A percentile compares a stretch with the other conserved stretches of the same genome.
phyloP scores from a whole-genome alignment of 2,329 filamentous ascomycete species.

The Verticillium tricorpus region DNA sequence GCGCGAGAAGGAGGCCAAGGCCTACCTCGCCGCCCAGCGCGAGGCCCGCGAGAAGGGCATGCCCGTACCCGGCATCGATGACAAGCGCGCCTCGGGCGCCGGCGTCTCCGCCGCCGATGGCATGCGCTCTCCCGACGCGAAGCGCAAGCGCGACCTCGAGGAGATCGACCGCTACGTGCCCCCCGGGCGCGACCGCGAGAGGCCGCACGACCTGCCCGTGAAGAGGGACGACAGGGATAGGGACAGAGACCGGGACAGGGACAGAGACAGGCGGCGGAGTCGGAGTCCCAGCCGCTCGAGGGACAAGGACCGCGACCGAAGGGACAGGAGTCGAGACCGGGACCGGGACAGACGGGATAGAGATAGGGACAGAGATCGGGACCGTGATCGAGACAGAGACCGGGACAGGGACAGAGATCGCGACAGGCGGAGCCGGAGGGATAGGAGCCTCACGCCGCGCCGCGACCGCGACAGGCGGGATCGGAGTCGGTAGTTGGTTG shows the following conservation, averaged over 20 bases:
- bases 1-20: constrained; percentile 60
- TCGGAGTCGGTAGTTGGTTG: constrained; percentile 1
- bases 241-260: constrained; percentile 25
- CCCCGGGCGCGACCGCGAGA: constrained; percentile 31
- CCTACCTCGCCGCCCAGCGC: constrained; percentile 57
- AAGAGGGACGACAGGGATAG: constrained; percentile 26
- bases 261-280: constrained; percentile 26
- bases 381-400: constrained; percentile 27
- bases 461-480: constrained; percentile 5
- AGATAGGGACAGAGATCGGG: constrained; percentile 24
- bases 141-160: constrained; percentile 27
- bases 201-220: constrained; percentile 16
- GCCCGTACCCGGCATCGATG: constrained; percentile 54
- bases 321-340: constrained; percentile 25
- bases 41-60: constrained; percentile 56
- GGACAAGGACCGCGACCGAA: constrained; percentile 25
- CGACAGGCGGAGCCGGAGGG: constrained; percentile 18
- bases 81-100: constrained; percentile 37
- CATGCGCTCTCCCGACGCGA: constrained; percentile 33
- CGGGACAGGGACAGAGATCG: constrained; percentile 24
- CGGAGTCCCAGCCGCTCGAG: constrained; percentile 16
- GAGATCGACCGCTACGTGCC: constrained; percentile 40
- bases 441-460: constrained; percentile 5
- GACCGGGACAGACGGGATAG: constrained; percentile 18
- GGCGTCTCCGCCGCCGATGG: neutral